Percentiles rank a stretch among this genome's conserved stretches.
Evolutionary conservation across 805 yeast genomes (phyloP).

Genomic region (Nakazawaea holstii): DNA sequence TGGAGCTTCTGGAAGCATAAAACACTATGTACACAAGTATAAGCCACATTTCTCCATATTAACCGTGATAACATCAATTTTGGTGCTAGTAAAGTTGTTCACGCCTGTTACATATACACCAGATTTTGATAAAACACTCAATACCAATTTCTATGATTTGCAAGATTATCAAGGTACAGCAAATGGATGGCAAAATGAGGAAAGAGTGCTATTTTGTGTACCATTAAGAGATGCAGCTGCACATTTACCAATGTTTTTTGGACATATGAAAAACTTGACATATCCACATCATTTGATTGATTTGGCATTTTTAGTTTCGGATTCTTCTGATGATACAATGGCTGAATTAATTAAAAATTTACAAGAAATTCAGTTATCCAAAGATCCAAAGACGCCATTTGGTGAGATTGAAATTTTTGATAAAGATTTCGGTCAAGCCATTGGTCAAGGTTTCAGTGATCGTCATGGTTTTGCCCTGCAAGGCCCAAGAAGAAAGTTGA

Average conservation of each 20-base stretch:
- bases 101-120: constrained; percentile 7
- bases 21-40: not conserved
- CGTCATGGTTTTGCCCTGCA: constrained; percentile 96
- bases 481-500: constrained; percentile 88
- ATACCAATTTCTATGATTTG: constrained; percentile 32
- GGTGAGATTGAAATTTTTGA: constrained; percentile 85
- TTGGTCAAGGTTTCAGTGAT: constrained; percentile 90
- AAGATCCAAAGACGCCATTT: constrained; percentile 57
- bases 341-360: constrained; percentile 55
- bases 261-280: constrained; percentile 50
- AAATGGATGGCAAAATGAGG: constrained; percentile 50
- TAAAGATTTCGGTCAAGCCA: constrained; percentile 88
- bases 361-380: constrained; percentile 57
- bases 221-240: constrained; percentile 57
- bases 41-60: not conserved
- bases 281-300: constrained; percentile 54
- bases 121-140: constrained; percentile 3
- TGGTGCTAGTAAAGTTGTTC: constrained; percentile 3
- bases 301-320: constrained; percentile 80
- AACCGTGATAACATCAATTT: not conserved
- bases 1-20: not conserved
- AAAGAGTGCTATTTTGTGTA: constrained; percentile 49
- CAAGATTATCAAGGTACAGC: constrained; percentile 35
- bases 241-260: constrained; percentile 57
- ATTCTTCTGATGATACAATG: constrained; percentile 85